Conservation (phyloP, 129 eudicot species). For the Flaveria robusta region DNA sequence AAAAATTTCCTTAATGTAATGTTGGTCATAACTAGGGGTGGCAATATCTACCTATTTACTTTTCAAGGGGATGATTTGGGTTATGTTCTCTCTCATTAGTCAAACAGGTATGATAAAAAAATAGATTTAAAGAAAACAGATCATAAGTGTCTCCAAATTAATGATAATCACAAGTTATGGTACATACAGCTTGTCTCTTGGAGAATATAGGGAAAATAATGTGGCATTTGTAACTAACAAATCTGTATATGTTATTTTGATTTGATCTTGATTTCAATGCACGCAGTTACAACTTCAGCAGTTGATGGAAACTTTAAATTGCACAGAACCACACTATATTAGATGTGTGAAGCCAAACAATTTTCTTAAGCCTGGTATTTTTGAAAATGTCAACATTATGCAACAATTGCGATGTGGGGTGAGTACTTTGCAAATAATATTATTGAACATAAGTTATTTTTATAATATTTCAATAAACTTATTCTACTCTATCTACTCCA, state of each 20-base stretch:
- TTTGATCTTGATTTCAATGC: constrained; percentile 29
- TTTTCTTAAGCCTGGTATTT: constrained; percentile 79
- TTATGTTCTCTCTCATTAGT: constrained; percentile 1
- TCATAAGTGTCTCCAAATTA: background rate
- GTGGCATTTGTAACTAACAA: background rate
- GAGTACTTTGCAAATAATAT: constrained; percentile 46
- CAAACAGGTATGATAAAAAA: background rate
- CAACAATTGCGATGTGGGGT: constrained; percentile 99
- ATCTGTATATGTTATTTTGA: constrained; percentile 21
- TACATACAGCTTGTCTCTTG: constrained; percentile 17
- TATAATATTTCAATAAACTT: background rate
- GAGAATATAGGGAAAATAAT: constrained; percentile 8
- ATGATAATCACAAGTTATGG: background rate
- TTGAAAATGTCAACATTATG: constrained; percentile 87
- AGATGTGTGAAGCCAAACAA: constrained; percentile 99
- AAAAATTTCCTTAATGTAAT: background rate
- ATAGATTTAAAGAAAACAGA: background rate
- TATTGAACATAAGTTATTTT: background rate
- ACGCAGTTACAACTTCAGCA: constrained; percentile 89
- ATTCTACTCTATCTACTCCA: constrained; percentile 18
- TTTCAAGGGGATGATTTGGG: constrained; percentile 1
- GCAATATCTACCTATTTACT: background rate
- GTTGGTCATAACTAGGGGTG: constrained; percentile 9
- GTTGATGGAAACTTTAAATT: constrained; percentile 89
- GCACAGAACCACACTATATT: constrained; percentile 91